These are phyloP conservation scores for Penicillium sp. DNA, from an alignment of 2,329 filamentous ascomycete species.

Conservation along the genomic window DNA sequence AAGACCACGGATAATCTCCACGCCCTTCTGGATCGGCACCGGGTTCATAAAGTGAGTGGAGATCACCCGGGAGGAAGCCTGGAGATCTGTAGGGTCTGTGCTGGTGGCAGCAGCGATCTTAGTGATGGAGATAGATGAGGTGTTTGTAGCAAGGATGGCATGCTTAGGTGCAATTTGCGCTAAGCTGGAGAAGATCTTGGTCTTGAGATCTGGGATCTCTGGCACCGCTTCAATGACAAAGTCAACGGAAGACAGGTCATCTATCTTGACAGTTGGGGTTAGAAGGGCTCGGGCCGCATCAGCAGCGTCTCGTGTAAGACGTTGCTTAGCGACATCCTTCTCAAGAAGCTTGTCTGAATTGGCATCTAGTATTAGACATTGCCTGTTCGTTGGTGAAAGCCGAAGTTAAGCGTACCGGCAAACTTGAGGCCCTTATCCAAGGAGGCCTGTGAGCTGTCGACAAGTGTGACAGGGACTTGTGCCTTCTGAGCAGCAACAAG, in stretches of 20 bases:
- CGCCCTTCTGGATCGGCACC: slow-evolving; percentile 92
- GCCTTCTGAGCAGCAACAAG: slow-evolving; percentile 88
- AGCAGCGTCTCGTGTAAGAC: slow-evolving; percentile 79
- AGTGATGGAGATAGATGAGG: slow-evolving; percentile 97
- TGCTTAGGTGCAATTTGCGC: slow-evolving; percentile 80
- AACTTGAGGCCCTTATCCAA: slow-evolving; percentile 89
- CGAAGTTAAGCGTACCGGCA: slow-evolving; percentile 60
- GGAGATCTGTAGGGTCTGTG: slow-evolving; percentile 74
- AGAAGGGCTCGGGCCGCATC: slow-evolving; percentile 71
- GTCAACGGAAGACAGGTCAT: slow-evolving; percentile 78
- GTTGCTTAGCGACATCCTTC: slow-evolving; percentile 87
- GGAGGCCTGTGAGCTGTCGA: slow-evolving; percentile 81
- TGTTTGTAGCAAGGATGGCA: slow-evolving; percentile 93
- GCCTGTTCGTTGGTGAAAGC: background rate
- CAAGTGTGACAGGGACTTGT: slow-evolving; percentile 76
- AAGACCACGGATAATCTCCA: slow-evolving; percentile 93
- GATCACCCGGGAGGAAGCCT: slow-evolving; percentile 82
- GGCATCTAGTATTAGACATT: background rate
- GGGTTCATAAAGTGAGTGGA: slow-evolving; percentile 99
- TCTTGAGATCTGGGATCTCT: slow-evolving; percentile 85
- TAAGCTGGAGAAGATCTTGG: slow-evolving; percentile 80
- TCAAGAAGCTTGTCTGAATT: slow-evolving; percentile 81
- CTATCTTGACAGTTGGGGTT: slow-evolving; percentile 69
- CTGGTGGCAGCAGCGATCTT: slow-evolving; percentile 88
- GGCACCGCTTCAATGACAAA: slow-evolving; percentile 98